Base-by-base conservation (phyloP, 2,329 filamentous ascomycete species). In the Penicillium corylophilum region DNA sequence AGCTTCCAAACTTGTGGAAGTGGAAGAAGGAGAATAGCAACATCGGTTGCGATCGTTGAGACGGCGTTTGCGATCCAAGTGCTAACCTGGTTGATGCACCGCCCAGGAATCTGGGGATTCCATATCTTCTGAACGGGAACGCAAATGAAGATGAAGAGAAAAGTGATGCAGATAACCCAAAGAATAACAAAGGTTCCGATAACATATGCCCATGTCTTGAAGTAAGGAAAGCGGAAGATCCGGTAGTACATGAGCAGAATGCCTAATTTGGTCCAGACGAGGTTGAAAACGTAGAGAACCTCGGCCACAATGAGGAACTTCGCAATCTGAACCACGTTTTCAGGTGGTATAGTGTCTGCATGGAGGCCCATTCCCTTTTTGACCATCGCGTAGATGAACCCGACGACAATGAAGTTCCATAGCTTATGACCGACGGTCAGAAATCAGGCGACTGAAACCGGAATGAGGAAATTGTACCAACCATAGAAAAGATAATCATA, bases 371-470 rank as follows among this genome's bases (percentile, higher is more conserved):
- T 77, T 1, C 78, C 77, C 23, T 66, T 58, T 7, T 66, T 47
- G 55, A 78, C 62, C 77, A 80, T 79, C 61, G 68, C 73, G 48
- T 77, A 77, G 58, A 77, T 75, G 66, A 80, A 78, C 40, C 73
- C 75, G 13, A 77, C 69, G 9, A 78, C 74, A 22, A 71, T 35
- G 15, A 65, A 18, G 31, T 61, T 64, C 62, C 62, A 65, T 23
- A 22, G 54, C 62, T 63, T 15, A n/a, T 36, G 2, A 23, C 15
- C 13, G 1, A 35, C 40, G 18, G 18, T 53, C 26, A 51, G 29
- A 9, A 35, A 28, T 20, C 20, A 38, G 33, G 13, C 8, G 20
- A 33, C 35, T 23, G 41, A 41, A 22, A 38, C 16, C 23, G 29
- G 23, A 39, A 20, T 16, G 31, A 24, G 38, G 46, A 13, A 2